Conservation (phyloP, 2,329 filamentous ascomycete species). For the Penicillium fuscoglaucum region DNA sequence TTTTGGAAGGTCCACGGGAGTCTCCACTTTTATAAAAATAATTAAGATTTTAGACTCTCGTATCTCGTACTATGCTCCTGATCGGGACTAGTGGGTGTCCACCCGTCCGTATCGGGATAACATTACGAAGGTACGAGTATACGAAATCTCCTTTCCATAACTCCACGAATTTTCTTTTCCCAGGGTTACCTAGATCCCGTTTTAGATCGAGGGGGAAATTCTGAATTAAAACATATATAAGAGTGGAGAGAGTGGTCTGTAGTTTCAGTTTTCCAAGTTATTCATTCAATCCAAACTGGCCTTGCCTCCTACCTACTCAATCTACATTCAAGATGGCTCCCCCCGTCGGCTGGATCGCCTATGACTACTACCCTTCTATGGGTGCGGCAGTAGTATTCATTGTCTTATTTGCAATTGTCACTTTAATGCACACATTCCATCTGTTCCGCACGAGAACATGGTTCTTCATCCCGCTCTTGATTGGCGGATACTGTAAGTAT, state of each 20-base stretch:
- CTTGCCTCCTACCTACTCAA: neutral
- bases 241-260: neutral
- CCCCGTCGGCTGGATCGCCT: conserved; percentile 12
- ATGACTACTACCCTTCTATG: conserved; percentile 29
- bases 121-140: neutral
- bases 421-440: conserved; percentile 25
- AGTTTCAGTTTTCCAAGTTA: neutral
- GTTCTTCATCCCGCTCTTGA: conserved; percentile 31
- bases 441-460: conserved; percentile 26
- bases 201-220: neutral
- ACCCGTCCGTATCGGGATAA: neutral
- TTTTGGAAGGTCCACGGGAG: no score
- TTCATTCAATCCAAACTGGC: neutral
- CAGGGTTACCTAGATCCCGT: neutral
- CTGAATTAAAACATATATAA: neutral
- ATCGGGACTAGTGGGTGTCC: neutral
- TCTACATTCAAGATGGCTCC: conserved; percentile 1
- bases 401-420: conserved; percentile 22
- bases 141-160: neutral
- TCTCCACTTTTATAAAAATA: neutral
- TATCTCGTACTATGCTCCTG: neutral
- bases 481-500: conserved; percentile 41
- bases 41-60: neutral
- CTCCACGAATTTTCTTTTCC: neutral
- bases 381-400: conserved; percentile 28